Evolutionary conservation across 2,329 filamentous ascomycete species (phyloP).

Genomic region (Ceratocystis alfenasii): DNA sequence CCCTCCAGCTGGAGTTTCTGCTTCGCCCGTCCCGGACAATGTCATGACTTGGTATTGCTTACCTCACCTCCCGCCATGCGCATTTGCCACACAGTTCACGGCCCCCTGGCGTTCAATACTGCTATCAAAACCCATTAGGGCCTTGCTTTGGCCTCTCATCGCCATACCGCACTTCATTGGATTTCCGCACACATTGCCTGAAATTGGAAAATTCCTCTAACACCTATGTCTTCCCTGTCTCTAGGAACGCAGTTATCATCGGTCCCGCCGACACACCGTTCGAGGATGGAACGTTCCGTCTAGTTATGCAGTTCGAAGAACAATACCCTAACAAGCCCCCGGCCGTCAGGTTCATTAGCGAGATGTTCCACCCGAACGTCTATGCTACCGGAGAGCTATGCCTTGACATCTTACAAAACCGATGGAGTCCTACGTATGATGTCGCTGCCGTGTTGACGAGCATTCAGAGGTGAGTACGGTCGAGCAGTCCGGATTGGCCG

Average conservation of each 20-base stretch:
- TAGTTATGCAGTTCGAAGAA: slow-evolving; percentile 99
- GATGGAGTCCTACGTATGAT: slow-evolving; percentile 98
- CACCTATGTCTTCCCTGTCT: slow-evolving; percentile 1
- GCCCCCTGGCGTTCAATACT: neutral
- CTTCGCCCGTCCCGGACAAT: slow-evolving; percentile 89
- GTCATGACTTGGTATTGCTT: slow-evolving; percentile 80
- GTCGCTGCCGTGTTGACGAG: slow-evolving; percentile 94
- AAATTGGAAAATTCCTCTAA: slow-evolving; percentile 9
- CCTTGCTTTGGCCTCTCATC: neutral
- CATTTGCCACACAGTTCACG: neutral
- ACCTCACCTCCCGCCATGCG: neutral
- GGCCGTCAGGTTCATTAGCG: slow-evolving; percentile 93
- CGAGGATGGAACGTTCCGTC: slow-evolving; percentile 91
- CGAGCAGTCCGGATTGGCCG: neutral
- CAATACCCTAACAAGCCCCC: slow-evolving; percentile 98
- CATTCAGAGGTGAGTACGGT: slow-evolving; percentile 68
- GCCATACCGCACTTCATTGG: neutral
- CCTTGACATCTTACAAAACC: slow-evolving; percentile 90
- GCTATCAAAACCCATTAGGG: neutral
- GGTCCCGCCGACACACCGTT: slow-evolving; percentile 94
- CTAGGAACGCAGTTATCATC: slow-evolving; percentile 96
- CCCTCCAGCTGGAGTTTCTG: slow-evolving; percentile 89
- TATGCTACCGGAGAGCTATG: slow-evolving; percentile 95
- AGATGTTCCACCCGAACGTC: slow-evolving; percentile 99
- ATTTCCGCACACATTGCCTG: neutral